Evolutionary conservation across 1,284 basidiomycete species (phyloP).

Genomic region (Heimioporus punctisporus): DNA sequence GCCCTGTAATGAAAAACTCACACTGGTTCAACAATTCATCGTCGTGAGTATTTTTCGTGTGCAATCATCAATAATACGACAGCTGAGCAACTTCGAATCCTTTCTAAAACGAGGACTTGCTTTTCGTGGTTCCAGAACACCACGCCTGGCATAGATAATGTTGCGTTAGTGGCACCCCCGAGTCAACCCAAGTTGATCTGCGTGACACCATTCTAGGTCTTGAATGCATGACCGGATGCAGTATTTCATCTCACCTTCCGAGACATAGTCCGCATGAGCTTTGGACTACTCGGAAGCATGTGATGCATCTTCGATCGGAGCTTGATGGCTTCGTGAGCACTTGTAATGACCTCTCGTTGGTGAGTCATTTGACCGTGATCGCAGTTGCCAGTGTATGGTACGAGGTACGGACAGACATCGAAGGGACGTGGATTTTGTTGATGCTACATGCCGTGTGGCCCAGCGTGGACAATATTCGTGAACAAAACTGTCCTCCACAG

Average conservation of each 20-base stretch:
- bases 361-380: constrained; percentile 14
- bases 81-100: constrained; percentile 8
- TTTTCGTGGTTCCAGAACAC: constrained; percentile 58
- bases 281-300: constrained; percentile 81
- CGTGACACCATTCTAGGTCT: constrained; percentile 74
- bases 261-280: constrained; percentile 74
- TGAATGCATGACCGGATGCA: constrained; percentile 83
- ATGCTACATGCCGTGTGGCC: constrained; percentile 78
- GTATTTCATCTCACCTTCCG: constrained; percentile 85
- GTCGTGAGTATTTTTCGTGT: constrained; percentile 45
- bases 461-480: constrained; percentile 69
- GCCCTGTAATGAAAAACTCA: too few species aligned
- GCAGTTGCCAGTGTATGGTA: constrained; percentile 65
- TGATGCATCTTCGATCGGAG: constrained; percentile 87
- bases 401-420: constrained; percentile 82
- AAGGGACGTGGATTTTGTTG: constrained; percentile 75
- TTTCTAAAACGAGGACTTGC: constrained; percentile 63
- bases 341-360: constrained; percentile 25
- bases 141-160: constrained; percentile 60
- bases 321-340: constrained; percentile 71
- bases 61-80: not conserved
- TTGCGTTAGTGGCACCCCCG: too few species aligned
- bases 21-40: constrained; percentile 55
- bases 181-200: constrained; percentile 44
- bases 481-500: constrained; percentile 27